Percentiles rank a stretch among this genome's conserved stretches.
Evolutionary conservation across 2,329 filamentous ascomycete genomes (phyloP).

Genomic region (Beauveria scarabaeidicola): DNA sequence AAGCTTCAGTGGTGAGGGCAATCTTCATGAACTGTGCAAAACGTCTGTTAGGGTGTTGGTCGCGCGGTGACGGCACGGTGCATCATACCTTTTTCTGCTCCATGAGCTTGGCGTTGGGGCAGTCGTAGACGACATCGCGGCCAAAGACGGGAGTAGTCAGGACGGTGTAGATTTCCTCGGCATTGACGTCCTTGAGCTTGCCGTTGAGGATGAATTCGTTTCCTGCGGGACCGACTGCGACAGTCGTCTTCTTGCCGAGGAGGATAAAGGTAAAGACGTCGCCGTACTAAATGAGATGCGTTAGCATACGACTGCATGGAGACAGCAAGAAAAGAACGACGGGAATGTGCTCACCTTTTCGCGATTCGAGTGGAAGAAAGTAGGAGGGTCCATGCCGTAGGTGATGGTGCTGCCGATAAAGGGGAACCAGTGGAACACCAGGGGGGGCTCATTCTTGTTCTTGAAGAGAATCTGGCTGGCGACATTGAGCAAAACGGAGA

Average conservation of each 20-base stretch:
- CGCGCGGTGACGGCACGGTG: background rate
- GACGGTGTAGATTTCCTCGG: conserved; percentile 81
- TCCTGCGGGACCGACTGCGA: conserved; percentile 70
- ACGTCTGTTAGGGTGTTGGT: conserved; percentile 13
- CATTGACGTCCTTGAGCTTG: conserved; percentile 81
- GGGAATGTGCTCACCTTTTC: conserved; percentile 53
- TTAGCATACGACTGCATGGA: conserved; percentile 3
- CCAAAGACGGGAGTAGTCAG: conserved; percentile 69
- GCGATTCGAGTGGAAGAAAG: conserved; percentile 70
- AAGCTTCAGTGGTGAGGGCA: conserved; percentile 65
- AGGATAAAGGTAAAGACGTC: conserved; percentile 87
- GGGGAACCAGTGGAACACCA: conserved; percentile 76
- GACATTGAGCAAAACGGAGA: conserved; percentile 69
- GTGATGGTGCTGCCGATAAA: conserved; percentile 83
- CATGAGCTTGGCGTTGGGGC: conserved; percentile 86
- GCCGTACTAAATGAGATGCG: conserved; percentile 57
- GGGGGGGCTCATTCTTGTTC: conserved; percentile 70
- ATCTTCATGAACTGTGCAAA: conserved; percentile 64
- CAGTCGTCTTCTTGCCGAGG: conserved; percentile 82
- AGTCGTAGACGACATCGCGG: conserved; percentile 82
- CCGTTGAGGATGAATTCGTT: conserved; percentile 91
- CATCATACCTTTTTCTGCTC: conserved; percentile 81
- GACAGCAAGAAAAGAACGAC: background rate
- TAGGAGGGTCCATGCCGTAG: conserved; percentile 90
- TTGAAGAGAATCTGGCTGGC: conserved; percentile 69